Conservation (phyloP, 202 grass and related monocot species). For the Zizania palustris region DNA sequence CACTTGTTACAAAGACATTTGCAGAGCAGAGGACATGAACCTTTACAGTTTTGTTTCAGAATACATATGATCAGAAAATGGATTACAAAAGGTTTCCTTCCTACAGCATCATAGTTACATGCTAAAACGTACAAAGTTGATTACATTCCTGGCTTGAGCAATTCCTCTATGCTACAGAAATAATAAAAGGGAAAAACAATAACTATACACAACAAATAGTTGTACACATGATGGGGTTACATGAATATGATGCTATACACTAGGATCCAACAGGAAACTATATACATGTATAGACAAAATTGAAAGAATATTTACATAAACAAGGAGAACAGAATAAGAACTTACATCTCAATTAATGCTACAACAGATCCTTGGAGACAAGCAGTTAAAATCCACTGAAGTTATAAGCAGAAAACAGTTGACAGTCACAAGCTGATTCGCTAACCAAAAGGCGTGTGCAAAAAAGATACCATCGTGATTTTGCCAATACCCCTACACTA, state of each 20-base stretch:
- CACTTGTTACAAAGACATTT: constrained; percentile 14
- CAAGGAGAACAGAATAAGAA: constrained; percentile 44
- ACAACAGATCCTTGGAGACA: constrained; percentile 54
- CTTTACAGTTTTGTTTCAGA: constrained; percentile 37
- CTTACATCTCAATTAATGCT: constrained; percentile 68
- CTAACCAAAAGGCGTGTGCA: constrained; percentile 35
- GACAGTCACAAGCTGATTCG: constrained; percentile 26
- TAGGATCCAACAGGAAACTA: constrained; percentile 20
- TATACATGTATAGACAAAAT: constrained; percentile 33
- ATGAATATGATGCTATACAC: constrained; percentile 37
- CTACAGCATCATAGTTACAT: constrained; percentile 36
- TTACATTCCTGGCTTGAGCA: constrained; percentile 46
- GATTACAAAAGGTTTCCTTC: constrained; percentile 29
- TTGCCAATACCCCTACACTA: constrained; percentile 35
- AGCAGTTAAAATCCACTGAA: constrained; percentile 43
- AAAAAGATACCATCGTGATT: constrained; percentile 39
- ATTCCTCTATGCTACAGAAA: constrained; percentile 42
- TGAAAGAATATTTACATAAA: constrained; percentile 39
- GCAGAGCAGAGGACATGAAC: constrained; percentile 18
- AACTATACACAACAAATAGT: constrained; percentile 25
- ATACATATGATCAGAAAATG: constrained; percentile 42
- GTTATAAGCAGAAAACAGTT: constrained; percentile 52
- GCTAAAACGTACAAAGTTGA: constrained; percentile 8
- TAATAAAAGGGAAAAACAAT: constrained; percentile 22
- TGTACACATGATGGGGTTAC: constrained; percentile 37